Evolutionary conservation across 495 filamentous ascomycete genomes (phyloP).

Genomic region (Aspergillus sclerotiicarbonarius): DNA sequence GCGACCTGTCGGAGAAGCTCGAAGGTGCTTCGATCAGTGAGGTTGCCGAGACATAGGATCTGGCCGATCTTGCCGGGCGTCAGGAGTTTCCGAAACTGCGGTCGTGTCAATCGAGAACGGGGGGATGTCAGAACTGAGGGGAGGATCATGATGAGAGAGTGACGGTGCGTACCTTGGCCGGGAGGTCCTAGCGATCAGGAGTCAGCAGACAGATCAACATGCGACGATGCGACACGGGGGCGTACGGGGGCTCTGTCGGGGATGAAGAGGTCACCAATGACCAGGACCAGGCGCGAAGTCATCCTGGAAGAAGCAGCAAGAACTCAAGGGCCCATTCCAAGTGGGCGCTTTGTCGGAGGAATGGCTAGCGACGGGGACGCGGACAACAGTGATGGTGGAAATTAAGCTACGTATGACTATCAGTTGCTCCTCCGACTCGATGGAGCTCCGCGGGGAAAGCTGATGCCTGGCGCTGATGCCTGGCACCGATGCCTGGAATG

Average conservation of each 20-base stretch:
- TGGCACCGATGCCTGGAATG: not conserved
- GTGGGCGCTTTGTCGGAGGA: not conserved
- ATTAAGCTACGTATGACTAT: conserved; percentile 10
- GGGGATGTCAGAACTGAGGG: conserved; percentile 11
- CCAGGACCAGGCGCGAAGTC: conserved; percentile 81
- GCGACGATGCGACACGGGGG: conserved; percentile 3
- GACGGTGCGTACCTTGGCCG: conserved; percentile 68
- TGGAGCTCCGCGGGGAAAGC: conserved; percentile 42
- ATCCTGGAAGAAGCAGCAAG: conserved; percentile 42
- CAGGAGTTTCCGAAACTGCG: conserved; percentile 95
- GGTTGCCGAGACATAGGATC: conserved; percentile 94
- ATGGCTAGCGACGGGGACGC: not conserved
- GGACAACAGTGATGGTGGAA: not conserved
- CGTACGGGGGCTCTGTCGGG: conserved; percentile 86
- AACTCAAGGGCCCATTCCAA: conserved; percentile 33
- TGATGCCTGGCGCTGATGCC: conserved; percentile 7
- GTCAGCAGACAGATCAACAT: conserved; percentile 12
- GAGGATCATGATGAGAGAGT: not conserved
- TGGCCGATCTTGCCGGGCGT: conserved; percentile 97
- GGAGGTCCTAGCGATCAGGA: conserved; percentile 67
- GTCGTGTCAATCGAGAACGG: conserved; percentile 15
- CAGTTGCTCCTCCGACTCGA: conserved; percentile 17
- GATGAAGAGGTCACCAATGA: conserved; percentile 96
- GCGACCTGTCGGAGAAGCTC: conserved; percentile 90
- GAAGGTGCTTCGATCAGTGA: conserved; percentile 91